Evolutionary conservation across 352 stramenopile species (phyloP), one percentile per base, ranked within the genome.

Genomic region (Poterioochromonas sp.): DNA sequence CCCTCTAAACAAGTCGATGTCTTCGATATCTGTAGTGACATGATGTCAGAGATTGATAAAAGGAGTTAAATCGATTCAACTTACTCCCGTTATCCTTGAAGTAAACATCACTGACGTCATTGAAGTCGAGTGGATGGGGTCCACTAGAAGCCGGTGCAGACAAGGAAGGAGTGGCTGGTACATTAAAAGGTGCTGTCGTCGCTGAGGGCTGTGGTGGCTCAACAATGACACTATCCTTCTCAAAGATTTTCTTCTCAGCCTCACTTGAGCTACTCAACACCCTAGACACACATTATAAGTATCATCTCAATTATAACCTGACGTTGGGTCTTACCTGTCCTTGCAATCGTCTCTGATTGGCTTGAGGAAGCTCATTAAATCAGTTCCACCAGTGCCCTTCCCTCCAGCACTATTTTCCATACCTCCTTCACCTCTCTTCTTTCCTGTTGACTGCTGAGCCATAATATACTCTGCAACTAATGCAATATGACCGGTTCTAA

Each of bases 351-450:
- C 40, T 8, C 65, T 34, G 53, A 74, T 74, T 8, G 65, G 65
- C 29, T 54, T 74, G 2, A 74, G 32, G 40, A 74, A 74, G 65
- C 41, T 54, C 39, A 74, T 74, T 5, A 74, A 29, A 35, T 74
- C 65, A 74, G 65, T 74, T n/a, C 65, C 65, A 15, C 65, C 65
- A 35, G 65, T 74, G 22, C 65, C 65, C 26, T 54, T 53, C 15
- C 65, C 65, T 34, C 65, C 65, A 58, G 65, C 65, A 40, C 2
- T 40, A 34, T 8, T 22, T 74, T 74, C 65, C 37, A 74, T 35
- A 12, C 12, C 39, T 35, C 62, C 62, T 12, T 32, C 29, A 35
- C 62, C 32, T 71, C 26, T 29, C 41, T 41, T 20, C 32, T 47
- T 8, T 5, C 35, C 40, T 12, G 5, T 5, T 32, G 11, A 29